These are phyloP conservation scores for Oryza rufipogon DNA, from an alignment of 176 grass and related monocot species.

Conservation along the genomic window DNA sequence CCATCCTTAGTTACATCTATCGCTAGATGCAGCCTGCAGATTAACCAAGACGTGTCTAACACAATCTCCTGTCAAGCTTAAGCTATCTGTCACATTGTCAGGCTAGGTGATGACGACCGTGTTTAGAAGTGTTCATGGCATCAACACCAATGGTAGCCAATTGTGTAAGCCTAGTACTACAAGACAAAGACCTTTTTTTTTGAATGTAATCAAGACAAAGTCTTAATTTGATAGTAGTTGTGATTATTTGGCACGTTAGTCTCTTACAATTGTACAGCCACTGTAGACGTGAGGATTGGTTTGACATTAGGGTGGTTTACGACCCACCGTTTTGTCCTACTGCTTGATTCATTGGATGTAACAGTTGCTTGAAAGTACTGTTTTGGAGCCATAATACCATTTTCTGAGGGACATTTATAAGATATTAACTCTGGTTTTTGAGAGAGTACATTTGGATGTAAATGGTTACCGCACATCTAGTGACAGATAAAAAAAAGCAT, in stretches of 20 bases:
- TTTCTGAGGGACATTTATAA: neutral
- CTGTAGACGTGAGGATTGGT: neutral
- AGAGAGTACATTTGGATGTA: neutral
- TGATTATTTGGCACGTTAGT: neutral
- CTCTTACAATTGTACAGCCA: neutral
- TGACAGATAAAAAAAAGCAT: too few relatives aligned
- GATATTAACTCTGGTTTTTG: neutral
- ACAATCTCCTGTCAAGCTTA: neutral
- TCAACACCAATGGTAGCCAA: neutral
- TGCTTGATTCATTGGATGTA: neutral
- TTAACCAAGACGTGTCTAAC: neutral
- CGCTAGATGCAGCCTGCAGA: constrained; percentile 4
- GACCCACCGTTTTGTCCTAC: neutral
- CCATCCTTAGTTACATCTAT: neutral
- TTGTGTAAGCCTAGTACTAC: neutral
- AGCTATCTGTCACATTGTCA: neutral
- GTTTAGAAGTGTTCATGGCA: neutral
- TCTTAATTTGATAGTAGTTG: neutral
- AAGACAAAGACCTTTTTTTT: neutral
- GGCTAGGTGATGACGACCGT: neutral
- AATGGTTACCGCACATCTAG: too few relatives aligned
- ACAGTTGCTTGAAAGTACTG: neutral
- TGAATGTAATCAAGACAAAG: neutral
- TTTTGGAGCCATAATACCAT: neutral
- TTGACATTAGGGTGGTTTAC: neutral